Base-by-base conservation (phyloP, 768 basidiomycete genomes). In the Lentinula sp. region DNA sequence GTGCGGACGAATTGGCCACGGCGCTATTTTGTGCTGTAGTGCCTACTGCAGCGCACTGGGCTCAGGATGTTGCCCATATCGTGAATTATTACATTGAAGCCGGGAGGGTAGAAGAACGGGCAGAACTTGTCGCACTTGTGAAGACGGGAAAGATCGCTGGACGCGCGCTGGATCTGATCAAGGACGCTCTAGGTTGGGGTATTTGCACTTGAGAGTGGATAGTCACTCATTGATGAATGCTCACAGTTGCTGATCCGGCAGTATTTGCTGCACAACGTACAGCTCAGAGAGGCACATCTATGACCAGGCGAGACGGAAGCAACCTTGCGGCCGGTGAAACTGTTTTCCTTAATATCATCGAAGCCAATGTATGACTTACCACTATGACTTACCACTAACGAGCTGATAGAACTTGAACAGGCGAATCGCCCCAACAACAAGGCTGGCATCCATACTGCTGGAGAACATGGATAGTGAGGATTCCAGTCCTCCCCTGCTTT, bases 41-140 rank as follows among this genome's bases (percentile, higher is more conserved):
- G 11, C 84, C 85, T 5, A 83, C 84, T 15, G 78, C 81, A 2
- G 73, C 83, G 0, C 67, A 82, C 5, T 87, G 83, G 72, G 84
- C 84, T 1, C 76, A 84, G 55, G 77, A 79, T 10, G 69, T 88
- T 45, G 75, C 81, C 3, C 78, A 81, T 58, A 77, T 86, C 23
- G 74, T 90, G 53, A 75, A 87, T 66, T 87, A 83, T 70, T 89
- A 84, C 65, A 71, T 88, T 13, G 73, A 76, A 9, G 74, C 76
- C 1, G 69, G 68, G 45, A 70, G 71, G 63, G 52, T 69, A 59
- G 52, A 68, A 16, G 75, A 73, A 31, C 74, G 77, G 9, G 70
- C 71, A 23, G 74, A 80, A 37, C 75, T 87, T 34, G 71, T 78
- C 1, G 64, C 62, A 16, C 65, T 82, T 32, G 70, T 72, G 34